Conservation (phyloP, 2,329 filamentous ascomycete species). For the Colletotrichum graminicola region DNA sequence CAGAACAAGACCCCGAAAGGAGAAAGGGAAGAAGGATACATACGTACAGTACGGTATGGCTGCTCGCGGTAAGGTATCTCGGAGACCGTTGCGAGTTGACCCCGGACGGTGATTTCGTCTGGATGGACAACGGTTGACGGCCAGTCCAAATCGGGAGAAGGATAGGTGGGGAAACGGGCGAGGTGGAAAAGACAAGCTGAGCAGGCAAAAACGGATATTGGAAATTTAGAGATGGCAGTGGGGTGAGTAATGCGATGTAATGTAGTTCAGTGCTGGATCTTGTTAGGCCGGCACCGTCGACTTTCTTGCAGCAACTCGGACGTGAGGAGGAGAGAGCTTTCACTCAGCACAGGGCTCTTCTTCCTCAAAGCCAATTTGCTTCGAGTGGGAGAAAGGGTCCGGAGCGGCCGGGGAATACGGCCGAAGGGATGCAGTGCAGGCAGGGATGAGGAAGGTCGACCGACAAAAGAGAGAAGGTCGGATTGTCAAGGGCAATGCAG, state of each 20-base stretch:
- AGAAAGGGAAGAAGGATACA: slow-evolving; percentile 3
- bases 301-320: slow-evolving; percentile 28
- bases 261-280: slow-evolving; percentile 11
- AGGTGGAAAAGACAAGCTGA: not conserved
- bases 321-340: not conserved
- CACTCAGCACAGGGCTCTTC: slow-evolving; percentile 25
- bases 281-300: slow-evolving; percentile 5
- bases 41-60: slow-evolving; percentile 24
- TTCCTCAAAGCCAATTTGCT: slow-evolving; percentile 12
- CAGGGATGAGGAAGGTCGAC: slow-evolving; percentile 7
- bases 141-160: not conserved
- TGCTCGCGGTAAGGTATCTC: slow-evolving; percentile 2
- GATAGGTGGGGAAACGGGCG: not conserved
- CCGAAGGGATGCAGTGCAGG: slow-evolving; percentile 4
- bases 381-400: slow-evolving; percentile 4
- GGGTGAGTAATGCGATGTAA: slow-evolving; percentile 7
- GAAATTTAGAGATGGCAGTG: not conserved
- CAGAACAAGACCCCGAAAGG: not conserved
- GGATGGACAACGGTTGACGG: not conserved
- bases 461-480: not conserved
- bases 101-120: slow-evolving; percentile 13
- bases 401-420: not conserved
- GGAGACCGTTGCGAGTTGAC: not conserved
- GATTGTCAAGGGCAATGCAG: not conserved
- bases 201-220: not conserved